A percentile compares a stretch with the other conserved stretches of the same genome.
Evolutionary conservation across 768 basidiomycete genomes (phyloP).

Genomic region (Podaxis mareebaensis): DNA sequence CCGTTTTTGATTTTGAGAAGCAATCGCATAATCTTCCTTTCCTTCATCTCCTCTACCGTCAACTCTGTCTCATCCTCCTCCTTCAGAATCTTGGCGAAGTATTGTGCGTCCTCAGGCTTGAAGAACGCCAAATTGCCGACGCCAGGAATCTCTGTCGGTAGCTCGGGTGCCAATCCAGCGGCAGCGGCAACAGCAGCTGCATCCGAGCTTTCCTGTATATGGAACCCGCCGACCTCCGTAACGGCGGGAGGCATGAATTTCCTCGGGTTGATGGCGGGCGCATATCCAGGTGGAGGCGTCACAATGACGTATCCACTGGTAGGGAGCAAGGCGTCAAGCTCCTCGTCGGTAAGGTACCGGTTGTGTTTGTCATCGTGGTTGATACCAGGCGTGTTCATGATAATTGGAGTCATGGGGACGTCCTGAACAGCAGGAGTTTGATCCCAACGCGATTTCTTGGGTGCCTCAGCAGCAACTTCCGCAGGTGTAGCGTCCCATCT

Average conservation of each 20-base stretch:
- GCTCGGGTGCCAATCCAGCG: slow-evolving; percentile 87
- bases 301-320: slow-evolving; percentile 87
- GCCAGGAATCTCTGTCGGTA: slow-evolving; percentile 97
- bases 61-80: slow-evolving; percentile 95
- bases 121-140: slow-evolving; percentile 97
- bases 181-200: slow-evolving; percentile 86
- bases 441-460: slow-evolving; percentile 96
- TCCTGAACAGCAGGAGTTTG: slow-evolving; percentile 81
- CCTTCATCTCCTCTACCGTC: slow-evolving; percentile 97
- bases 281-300: slow-evolving; percentile 92
- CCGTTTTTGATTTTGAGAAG: slow-evolving; percentile 99
- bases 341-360: slow-evolving; percentile 93
- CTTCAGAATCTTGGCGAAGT: slow-evolving; percentile 94
- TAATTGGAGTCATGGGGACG: slow-evolving; percentile 73
- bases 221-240: slow-evolving; percentile 80
- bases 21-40: slow-evolving; percentile 98
- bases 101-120: slow-evolving; percentile 97
- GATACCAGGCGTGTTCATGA: slow-evolving; percentile 85
- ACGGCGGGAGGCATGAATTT: slow-evolving; percentile 60
- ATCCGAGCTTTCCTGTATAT: slow-evolving; percentile 94
- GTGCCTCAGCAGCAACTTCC: slow-evolving; percentile 65
- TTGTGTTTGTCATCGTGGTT: slow-evolving; percentile 96
- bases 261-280: slow-evolving; percentile 67
- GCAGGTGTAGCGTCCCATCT: slow-evolving; percentile 95
- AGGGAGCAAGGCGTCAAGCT: slow-evolving; percentile 90